Conservation (phyloP, 2,329 filamentous ascomycete species). For the Penicillium hordei region DNA sequence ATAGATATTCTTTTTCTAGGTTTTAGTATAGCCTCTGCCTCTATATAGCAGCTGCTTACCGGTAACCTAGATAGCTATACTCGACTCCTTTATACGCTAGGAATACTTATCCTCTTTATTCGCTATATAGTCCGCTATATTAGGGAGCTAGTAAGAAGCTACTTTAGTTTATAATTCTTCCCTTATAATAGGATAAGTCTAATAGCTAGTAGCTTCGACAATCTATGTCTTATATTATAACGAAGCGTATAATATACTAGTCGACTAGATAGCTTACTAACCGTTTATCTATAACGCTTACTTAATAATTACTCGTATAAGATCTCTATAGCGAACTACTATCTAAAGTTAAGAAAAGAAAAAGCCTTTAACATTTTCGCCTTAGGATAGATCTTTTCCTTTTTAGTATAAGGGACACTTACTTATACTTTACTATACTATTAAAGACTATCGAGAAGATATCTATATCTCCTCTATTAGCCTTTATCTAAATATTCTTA, state of each 20-base stretch:
- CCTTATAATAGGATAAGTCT: slow-evolving; percentile 10
- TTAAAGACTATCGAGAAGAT: slow-evolving; percentile 21
- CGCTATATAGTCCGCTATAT: slow-evolving; percentile 18
- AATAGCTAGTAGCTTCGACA: slow-evolving; percentile 14
- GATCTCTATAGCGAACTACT: slow-evolving; percentile 15
- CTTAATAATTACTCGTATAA: slow-evolving; percentile 14
- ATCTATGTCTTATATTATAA: slow-evolving; percentile 21
- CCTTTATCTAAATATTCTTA: slow-evolving; percentile 25
- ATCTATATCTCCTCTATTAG: slow-evolving; percentile 21
- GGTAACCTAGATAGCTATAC: slow-evolving; percentile 21
- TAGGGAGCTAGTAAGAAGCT: slow-evolving; percentile 18
- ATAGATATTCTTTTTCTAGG: slow-evolving; percentile 22
- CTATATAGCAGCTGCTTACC: slow-evolving; percentile 16
- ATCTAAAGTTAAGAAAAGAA: slow-evolving; percentile 15
- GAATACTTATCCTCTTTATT: slow-evolving; percentile 17
- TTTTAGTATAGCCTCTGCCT: slow-evolving; percentile 16
- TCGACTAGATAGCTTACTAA: slow-evolving; percentile 16
- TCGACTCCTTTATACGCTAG: slow-evolving; percentile 15
- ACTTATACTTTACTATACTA: slow-evolving; percentile 22
- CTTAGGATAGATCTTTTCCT: slow-evolving; percentile 21
- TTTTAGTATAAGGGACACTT: slow-evolving; percentile 27
- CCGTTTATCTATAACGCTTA: slow-evolving; percentile 18
- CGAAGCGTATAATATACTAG: slow-evolving; percentile 21
- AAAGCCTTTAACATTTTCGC: slow-evolving; percentile 21
- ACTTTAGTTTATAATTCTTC: slow-evolving; percentile 21